These are phyloP conservation scores for Mortierella sp. DNA, from an alignment of 371 early-diverging fungal species.

Conservation along the genomic window DNA sequence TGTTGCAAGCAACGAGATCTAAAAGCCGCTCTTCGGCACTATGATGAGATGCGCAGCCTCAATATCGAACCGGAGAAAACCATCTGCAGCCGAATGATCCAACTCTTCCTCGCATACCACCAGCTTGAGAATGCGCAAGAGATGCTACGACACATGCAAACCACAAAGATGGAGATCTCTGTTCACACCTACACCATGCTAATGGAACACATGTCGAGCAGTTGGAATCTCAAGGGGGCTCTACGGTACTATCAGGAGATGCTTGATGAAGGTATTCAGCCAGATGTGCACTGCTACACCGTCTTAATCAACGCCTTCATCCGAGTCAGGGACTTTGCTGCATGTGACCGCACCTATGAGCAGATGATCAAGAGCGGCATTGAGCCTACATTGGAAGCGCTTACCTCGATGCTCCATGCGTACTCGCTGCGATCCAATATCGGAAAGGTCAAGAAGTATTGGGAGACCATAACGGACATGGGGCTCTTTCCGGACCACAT, in stretches of 20 bases:
- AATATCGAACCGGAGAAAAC: constrained; percentile 27
- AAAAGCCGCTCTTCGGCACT: constrained; percentile 33
- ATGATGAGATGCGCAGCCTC: constrained; percentile 37
- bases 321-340: constrained; percentile 32
- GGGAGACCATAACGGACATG: constrained; percentile 30
- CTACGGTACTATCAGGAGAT: constrained; percentile 59
- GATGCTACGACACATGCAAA: constrained; percentile 36
- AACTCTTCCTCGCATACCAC: constrained; percentile 39
- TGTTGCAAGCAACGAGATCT: constrained; percentile 29
- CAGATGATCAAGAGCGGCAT: constrained; percentile 35
- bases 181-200: constrained; percentile 48
- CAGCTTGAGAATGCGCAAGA: constrained; percentile 35
- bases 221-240: constrained; percentile 15
- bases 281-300: constrained; percentile 63
- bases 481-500: constrained; percentile 34
- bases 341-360: constrained; percentile 20
- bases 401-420: constrained; percentile 57
- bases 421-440: constrained; percentile 45
- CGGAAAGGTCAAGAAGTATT: constrained; percentile 54
- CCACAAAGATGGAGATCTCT: constrained; percentile 21
- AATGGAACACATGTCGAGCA: constrained; percentile 32
- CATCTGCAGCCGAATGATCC: constrained; percentile 43
- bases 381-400: constrained; percentile 20
- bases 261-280: constrained; percentile 51
- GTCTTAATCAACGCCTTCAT: constrained; percentile 59